phyloP scores from a whole-genome alignment of 1,284 basidiomycete species.

The Acaromyces ingoldii region DNA sequence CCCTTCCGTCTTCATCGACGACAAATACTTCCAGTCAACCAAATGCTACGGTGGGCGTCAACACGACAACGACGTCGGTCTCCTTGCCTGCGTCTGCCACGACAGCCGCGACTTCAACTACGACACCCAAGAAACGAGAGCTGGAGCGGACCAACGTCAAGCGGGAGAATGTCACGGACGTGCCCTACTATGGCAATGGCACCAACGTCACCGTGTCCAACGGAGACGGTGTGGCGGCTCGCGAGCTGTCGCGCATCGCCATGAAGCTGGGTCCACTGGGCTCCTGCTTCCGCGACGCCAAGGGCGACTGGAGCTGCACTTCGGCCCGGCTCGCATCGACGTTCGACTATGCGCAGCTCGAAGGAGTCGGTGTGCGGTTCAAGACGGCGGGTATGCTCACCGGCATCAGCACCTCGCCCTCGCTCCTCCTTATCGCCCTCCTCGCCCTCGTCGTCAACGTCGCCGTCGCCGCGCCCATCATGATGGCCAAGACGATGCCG shows the following conservation, averaged over 20 bases:
- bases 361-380: background rate
- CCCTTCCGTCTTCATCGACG: too few relatives aligned
- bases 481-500: background rate
- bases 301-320: background rate
- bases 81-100: background rate
- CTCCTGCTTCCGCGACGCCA: background rate
- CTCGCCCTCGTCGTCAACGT: background rate
- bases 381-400: background rate
- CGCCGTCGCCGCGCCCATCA: background rate
- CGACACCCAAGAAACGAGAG: background rate
- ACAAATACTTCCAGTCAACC: too few relatives aligned
- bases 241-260: too few relatives aligned
- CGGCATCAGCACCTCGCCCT: background rate
- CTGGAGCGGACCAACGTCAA: background rate
- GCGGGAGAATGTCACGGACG: background rate
- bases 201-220: background rate
- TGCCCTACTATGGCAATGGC: background rate
- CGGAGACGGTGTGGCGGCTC: too few relatives aligned
- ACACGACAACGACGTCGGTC: too few relatives aligned
- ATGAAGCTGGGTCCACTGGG: conserved; percentile 6
- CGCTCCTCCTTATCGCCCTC: background rate
- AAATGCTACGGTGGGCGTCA: too few relatives aligned
- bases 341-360: background rate
- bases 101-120: background rate
- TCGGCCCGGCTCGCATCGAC: background rate